Base-by-base conservation (phyloP, 2,329 filamentous ascomycete genomes). In the Penicillium sp. region DNA sequence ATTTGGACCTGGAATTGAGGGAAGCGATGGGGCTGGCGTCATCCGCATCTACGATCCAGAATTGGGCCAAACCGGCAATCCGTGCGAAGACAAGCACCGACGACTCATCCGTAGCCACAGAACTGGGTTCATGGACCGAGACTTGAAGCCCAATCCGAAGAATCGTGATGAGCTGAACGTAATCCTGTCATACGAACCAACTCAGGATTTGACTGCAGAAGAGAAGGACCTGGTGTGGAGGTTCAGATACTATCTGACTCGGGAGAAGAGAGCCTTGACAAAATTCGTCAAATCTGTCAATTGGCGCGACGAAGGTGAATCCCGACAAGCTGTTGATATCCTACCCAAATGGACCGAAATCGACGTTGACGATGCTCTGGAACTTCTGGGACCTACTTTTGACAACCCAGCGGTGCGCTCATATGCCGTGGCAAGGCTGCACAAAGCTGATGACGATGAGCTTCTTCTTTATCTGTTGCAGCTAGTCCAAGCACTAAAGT, bases 271-370 rank as follows among this genome's bases (percentile, higher is more conserved):
- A 54, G 85, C 90, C 2, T 72, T 96, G 41, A 98, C 90, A 22
- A 98, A 98, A 56, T 94, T 98, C 52, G 87, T 96, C 61, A 98
- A 96, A 63, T 95, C 90, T 0, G 90, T 95, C 26, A 89, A 93
- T 50, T 98, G 92, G 90, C 79, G 78, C 33, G 90, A 95, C 60
- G 76, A 78, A 31, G 79, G 80, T 44, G 90, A 98, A 70, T 81
- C 85, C 3, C 82, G 85, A 42, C 88, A 95, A 67, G 89, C 90
- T 4, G 85, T 92, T 15, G 86, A 93, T 44, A 79, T 98, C 3
- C 74, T 98, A 12, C 80, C 84, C 0, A 90, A 89, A 52, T 98
- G 92, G 92, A 93, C 85, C 0, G 87, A 94, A 50, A 95, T 98
- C 41, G 92, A 96, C 57, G 82, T 98, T 4, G 93, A 98, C 54